Percentiles rank a stretch among this genome's conserved stretches.
Conservation (phyloP, 768 basidiomycete genomes). For the Pulveroboletus sp. region DNA sequence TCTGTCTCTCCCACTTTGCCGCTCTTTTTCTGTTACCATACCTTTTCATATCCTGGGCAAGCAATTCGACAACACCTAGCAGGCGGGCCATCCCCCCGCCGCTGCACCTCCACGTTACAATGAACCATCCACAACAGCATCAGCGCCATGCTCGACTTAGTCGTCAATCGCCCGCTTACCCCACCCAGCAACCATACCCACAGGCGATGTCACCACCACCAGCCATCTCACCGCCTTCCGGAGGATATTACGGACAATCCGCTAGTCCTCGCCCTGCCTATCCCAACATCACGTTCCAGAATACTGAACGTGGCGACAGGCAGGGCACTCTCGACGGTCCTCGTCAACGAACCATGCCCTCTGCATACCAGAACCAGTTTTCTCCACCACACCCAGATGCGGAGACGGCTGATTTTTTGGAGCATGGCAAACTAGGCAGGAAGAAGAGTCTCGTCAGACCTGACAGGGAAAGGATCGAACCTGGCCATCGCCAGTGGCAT, state of each 20-base stretch:
- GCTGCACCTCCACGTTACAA: conserved; percentile 1
- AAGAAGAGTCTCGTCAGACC: conserved; percentile 93
- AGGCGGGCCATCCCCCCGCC: conserved; percentile 3
- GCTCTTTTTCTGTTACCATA: conserved; percentile 12
- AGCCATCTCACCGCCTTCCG: conserved; percentile 13
- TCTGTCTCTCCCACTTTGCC: conserved; percentile 10
- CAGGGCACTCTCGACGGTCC: conserved; percentile 51
- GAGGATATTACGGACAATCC: conserved; percentile 17
- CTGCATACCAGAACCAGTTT: conserved; percentile 44
- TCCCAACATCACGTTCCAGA: conserved; percentile 63
- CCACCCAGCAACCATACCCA: conserved; percentile 21
- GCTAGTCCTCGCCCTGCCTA: conserved; percentile 17
- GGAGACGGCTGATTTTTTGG: conserved; percentile 34
- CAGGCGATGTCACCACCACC: conserved; percentile 20
- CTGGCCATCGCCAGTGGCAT: conserved; percentile 90
- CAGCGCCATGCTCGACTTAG: conserved; percentile 29
- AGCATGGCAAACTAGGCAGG: conserved; percentile 54
- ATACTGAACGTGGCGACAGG: conserved; percentile 65
- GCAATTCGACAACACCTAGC: neutral
- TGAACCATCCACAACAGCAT: conserved; percentile 41
- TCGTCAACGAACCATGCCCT: conserved; percentile 43
- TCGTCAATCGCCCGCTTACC: conserved; percentile 36
- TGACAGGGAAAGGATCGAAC: conserved; percentile 95
- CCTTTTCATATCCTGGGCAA: neutral
- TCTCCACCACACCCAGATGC: conserved; percentile 35